Evolutionary conservation across 345 rosid species (phyloP).

Genomic region (Cardamine resedifolia): DNA sequence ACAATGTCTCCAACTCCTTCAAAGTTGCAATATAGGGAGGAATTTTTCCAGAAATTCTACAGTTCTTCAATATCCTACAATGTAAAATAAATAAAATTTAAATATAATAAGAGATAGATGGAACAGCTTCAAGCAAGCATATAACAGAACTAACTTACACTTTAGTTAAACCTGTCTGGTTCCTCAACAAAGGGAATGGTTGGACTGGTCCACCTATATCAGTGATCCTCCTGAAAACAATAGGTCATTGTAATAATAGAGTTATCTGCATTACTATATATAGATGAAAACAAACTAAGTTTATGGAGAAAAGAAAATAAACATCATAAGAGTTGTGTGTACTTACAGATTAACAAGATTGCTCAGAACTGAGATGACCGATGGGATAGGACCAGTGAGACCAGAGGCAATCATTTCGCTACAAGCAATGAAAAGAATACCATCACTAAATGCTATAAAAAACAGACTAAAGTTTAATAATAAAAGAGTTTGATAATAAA

Average conservation of each 20-base stretch:
- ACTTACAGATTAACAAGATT: constrained; percentile 49
- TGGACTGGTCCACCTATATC: constrained; percentile 53
- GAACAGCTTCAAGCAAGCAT: constrained; percentile 18
- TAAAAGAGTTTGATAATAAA: neutral
- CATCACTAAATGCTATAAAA: constrained; percentile 10
- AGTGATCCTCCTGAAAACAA: constrained; percentile 54
- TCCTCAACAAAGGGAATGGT: constrained; percentile 45
- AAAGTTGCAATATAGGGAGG: constrained; percentile 42
- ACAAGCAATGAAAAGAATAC: constrained; percentile 13
- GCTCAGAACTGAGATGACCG: constrained; percentile 41
- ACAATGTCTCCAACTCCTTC: constrained; percentile 42
- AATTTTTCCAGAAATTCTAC: constrained; percentile 45
- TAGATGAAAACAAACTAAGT: constrained; percentile 8
- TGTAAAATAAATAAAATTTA: constrained; percentile 1
- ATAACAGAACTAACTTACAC: constrained; percentile 44
- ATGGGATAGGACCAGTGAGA: constrained; percentile 57
- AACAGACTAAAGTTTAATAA: neutral
- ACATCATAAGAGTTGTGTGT: constrained; percentile 20
- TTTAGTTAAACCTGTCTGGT: constrained; percentile 29
- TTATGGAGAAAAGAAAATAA: neutral
- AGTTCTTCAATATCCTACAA: constrained; percentile 49
- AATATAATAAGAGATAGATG: neutral
- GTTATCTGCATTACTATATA: neutral
- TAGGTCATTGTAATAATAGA: constrained; percentile 1
- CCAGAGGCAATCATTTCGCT: constrained; percentile 68